These are phyloP conservation scores for Ascochyta pisi DNA, from an alignment of 2,329 filamentous ascomycete species.

Conservation along the genomic window DNA sequence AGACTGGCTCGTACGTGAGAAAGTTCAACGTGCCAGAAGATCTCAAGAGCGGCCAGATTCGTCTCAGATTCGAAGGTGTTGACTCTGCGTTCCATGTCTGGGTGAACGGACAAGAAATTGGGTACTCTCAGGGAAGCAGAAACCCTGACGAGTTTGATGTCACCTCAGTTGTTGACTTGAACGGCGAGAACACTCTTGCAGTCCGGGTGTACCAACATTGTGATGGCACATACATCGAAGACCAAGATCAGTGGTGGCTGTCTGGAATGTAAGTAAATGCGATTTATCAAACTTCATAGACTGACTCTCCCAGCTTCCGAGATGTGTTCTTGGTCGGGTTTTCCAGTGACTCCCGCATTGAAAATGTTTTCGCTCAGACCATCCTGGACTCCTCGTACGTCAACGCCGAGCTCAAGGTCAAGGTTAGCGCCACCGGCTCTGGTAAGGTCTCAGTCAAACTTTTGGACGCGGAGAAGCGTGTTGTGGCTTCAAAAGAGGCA, in stretches of 20 bases:
- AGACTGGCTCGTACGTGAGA: constrained; percentile 68
- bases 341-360: constrained; percentile 58
- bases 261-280: constrained; percentile 54
- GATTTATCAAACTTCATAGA: neutral
- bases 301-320: constrained; percentile 63
- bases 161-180: constrained; percentile 57
- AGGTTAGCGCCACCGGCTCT: constrained; percentile 52
- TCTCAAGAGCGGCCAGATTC: constrained; percentile 62
- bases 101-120: constrained; percentile 69
- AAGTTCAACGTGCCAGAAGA: constrained; percentile 61
- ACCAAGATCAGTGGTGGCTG: constrained; percentile 73
- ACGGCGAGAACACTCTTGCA: constrained; percentile 61
- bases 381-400: constrained; percentile 60
- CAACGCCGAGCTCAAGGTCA: constrained; percentile 59
- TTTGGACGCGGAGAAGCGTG: constrained; percentile 50
- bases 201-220: constrained; percentile 76
- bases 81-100: constrained; percentile 75
- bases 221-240: constrained; percentile 73
- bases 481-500: constrained; percentile 20
- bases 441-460: constrained; percentile 55
- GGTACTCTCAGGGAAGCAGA: constrained; percentile 72
- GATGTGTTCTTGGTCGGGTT: constrained; percentile 69
- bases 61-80: constrained; percentile 74
- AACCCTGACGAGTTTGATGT: constrained; percentile 76
- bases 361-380: constrained; percentile 65